Base-by-base conservation (phyloP, 2,329 filamentous ascomycete genomes). In the Diatrype stigma region DNA sequence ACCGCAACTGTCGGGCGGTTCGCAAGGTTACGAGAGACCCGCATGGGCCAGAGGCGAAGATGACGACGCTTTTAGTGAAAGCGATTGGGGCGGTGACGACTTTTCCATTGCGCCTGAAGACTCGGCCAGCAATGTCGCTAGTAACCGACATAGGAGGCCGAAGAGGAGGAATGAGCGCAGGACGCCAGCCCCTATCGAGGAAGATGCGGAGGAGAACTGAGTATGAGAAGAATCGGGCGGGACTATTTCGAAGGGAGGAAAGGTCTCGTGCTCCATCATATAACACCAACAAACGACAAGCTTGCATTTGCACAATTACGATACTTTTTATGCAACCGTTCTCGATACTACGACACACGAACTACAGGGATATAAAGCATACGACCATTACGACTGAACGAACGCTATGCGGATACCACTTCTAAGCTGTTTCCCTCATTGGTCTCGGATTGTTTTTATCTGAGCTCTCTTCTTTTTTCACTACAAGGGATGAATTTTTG, bases 121-220 rank as follows among this genome's bases (percentile, higher is more conserved):
- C 67, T 87, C 82, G 49, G 89, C 89, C 22, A 91, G 87, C 69
- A 91, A 92, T 64, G 89, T 93, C 53, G 86, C 82, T 63, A 88
- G 84, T 64, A 86, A 85, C 48, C 70, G 86, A 59, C 77, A 86
- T 62, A 77, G 84, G 59, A 75, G 84, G 63, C 85, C 82, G 40
- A 88, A 86, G 75, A 74, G 85, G 63, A 79, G 83, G 60, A 81
- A 79, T 56, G 85, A 89, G 70, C 76, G 87, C 57, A 77, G 85
- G 52, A 90, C 86, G 19, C 87, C 87, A 1, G 87, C 86, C 14
- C 80, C 83, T 6, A 87, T 90, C 50, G 84, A 87, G 61, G 86
- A 90, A 65, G 79, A 82, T 54, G 78, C 81, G 38, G 83, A 86
- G 61, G 77, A 66, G 45, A 62, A 57, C 48, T 63, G 42, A 58